Base-by-base conservation (phyloP, 2,329 filamentous ascomycete genomes). In the Aspergillus carbonarius region DNA sequence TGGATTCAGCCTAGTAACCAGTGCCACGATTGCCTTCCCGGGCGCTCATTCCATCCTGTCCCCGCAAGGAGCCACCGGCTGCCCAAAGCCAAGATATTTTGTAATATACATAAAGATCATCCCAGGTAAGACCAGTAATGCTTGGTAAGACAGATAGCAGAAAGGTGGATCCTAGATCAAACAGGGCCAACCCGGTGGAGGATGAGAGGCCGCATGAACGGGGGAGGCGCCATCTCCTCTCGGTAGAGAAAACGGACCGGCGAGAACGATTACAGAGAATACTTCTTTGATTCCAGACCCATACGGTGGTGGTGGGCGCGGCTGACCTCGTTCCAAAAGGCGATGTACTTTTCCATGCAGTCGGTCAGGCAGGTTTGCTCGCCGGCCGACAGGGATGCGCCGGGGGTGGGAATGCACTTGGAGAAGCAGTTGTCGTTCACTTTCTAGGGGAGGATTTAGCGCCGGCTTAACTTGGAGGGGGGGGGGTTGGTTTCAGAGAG, bases 281-380 rank as follows among this genome's bases (percentile, higher is more conserved):
- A 57, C 23, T 63, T 78, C 78, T 88, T 87, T 64, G 82, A 81
- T 74, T 88, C 85, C 76, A 86, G 75, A 66, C 85, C 62, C 40
- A 78, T 63, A 15, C 76, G 82, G 62, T 76, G 76, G 69, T 91
- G 84, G 74, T 91, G 92, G 40, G 87, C 82, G 49, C 81, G 76
- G 78, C 87, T 89, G 70, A 91, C 87, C 63, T 83, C 79, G 78
- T 92, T 92, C 90, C 90, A 93, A 10, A 89, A 84, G 32, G 82
- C 79, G 82, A 93, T 91, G 81, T 93, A 93, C 77, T 93, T 93
- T 69, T 93, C 89, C 85, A 92, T 90, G 80, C 90, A 93, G 60
- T 83, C 81, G 18, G 84, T 90, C 70, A 90, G 82, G 79, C 90
- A 93, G 20, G 83, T 81, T 71, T 86, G 81, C 74, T 93, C 90